Evolutionary conservation across 2,329 filamentous ascomycete species (phyloP).

Genomic region (Pyricularia pennisetigena): DNA sequence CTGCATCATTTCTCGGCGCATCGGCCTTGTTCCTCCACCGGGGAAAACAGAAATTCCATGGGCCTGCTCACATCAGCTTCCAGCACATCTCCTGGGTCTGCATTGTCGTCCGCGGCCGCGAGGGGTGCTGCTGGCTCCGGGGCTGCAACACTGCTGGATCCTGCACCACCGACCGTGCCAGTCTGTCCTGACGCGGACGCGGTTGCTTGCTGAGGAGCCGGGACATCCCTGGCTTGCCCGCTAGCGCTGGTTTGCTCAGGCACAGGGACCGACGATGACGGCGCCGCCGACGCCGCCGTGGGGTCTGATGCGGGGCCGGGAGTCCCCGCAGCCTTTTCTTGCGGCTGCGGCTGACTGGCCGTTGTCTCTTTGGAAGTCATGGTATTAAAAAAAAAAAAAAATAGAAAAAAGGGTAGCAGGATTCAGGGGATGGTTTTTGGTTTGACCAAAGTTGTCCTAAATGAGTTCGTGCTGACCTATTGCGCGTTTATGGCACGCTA

Average conservation of each 20-base stretch:
- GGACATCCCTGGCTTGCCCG: not conserved
- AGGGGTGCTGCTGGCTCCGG: not conserved
- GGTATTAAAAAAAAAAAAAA: not conserved
- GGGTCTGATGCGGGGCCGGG: not conserved
- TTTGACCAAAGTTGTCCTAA: not conserved
- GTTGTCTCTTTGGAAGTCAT: not conserved
- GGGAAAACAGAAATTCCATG: too few species aligned
- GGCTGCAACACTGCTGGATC: not conserved
- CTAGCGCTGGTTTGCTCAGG: not conserved
- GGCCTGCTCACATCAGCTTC: slow-evolving; percentile 1
- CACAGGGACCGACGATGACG: not conserved
- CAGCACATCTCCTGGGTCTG: not conserved
- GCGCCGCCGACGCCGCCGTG: not conserved
- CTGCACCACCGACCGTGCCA: not conserved
- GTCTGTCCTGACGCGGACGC: not conserved
- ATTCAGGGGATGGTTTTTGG: not conserved
- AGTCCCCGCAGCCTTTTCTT: not conserved
- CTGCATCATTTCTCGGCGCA: not conserved
- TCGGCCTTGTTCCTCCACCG: not conserved
- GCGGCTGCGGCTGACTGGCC: not conserved
- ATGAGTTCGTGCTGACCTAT: not conserved
- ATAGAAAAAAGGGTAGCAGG: too few species aligned
- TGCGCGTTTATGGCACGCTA: not conserved
- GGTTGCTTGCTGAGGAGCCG: not conserved
- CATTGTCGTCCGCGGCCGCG: not conserved